phyloP scores from a whole-genome alignment of 805 yeast genomes.

The Metschnikowia aberdeeniae region DNA sequence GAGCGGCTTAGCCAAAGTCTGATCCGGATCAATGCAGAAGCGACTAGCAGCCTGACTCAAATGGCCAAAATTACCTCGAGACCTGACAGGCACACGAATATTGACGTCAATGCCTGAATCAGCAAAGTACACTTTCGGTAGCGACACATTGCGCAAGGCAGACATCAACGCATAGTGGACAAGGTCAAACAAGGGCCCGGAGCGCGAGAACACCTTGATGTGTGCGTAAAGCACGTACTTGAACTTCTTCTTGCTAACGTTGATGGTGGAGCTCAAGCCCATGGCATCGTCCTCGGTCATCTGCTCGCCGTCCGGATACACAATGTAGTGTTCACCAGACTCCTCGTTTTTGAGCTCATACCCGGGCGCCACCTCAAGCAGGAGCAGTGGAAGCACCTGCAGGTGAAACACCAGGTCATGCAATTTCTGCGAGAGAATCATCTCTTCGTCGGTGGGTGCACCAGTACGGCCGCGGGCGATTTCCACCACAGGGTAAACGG shows the following conservation, averaged over 20 bases:
- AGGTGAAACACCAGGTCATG: slow-evolving; percentile 59
- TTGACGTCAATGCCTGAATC: slow-evolving; percentile 55
- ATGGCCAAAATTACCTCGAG: slow-evolving; percentile 50
- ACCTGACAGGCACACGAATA: slow-evolving; percentile 48
- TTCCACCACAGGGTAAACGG: slow-evolving; percentile 71
- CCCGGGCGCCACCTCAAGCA: slow-evolving; percentile 15
- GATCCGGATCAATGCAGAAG: slow-evolving; percentile 51
- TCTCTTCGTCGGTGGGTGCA: slow-evolving; percentile 84
- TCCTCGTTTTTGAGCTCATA: slow-evolving; percentile 17
- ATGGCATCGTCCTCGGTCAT: slow-evolving; percentile 22
- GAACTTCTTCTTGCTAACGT: slow-evolving; percentile 21
- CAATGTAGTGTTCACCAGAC: slow-evolving; percentile 12
- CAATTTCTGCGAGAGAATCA: slow-evolving; percentile 62
- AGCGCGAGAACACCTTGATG: slow-evolving; percentile 70
- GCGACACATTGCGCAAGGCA: slow-evolving; percentile 54
- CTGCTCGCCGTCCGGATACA: slow-evolving; percentile 57
- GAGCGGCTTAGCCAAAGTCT: slow-evolving; percentile 30
- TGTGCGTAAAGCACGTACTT: slow-evolving; percentile 61
- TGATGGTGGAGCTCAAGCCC: slow-evolving; percentile 20
- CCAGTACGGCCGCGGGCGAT: slow-evolving; percentile 72
- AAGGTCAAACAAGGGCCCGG: slow-evolving; percentile 78
- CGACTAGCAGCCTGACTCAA: slow-evolving; percentile 32
- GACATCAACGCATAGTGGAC: slow-evolving; percentile 65
- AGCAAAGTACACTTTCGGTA: slow-evolving; percentile 62
- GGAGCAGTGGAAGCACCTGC: slow-evolving; percentile 39